Evolutionary conservation across 257 asterid genomes (phyloP), one percentile per base, ranked within the genome.

Genomic region (Orobanche coerulescens): DNA sequence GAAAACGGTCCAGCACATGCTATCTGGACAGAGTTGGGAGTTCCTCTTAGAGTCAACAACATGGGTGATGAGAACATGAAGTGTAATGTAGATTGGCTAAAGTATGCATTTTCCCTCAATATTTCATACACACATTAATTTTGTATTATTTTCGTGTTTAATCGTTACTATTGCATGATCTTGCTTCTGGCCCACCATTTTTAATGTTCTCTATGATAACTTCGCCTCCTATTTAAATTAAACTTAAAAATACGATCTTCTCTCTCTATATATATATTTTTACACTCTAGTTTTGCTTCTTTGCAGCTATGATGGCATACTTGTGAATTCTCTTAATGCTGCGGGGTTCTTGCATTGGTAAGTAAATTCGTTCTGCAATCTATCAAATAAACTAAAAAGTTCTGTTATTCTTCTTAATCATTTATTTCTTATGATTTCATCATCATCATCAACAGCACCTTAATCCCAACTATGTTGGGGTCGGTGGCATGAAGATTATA

Each of bases 231-330:
- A n/a, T 18, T 19, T 18, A 20, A 26, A 28, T 34, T 62, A 16
- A 7, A 18, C 31, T 39, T 13, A 18, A 43, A 57, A 6, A 59
- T n/a, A n/a, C n/a, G n/a, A n/a, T n/a, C n/a, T n/a, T n/a, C n/a
- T n/a, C n/a, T n/a, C n/a, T n/a, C n/a, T n/a, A n/a, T n/a, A n/a
- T n/a, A n/a, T n/a, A n/a, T n/a, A n/a, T n/a, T n/a, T n/a, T 4
- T 49, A 15, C 28, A 23, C 42, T 62, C 44, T 75, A 51, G 70
- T 20, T 23, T 53, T 63, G 23, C 64, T 57, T 20, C 46, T 58
- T 50, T 76, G 84, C 87, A 93, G 99, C 82, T 93, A 89, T 43
- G 82, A 86, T 67, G 95, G 87, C 77, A 20, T 93, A 76, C 80
- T 93, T 6, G 87, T 87, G 78, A 93, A 79, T 78, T 87, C 96